Conservation (phyloP, 306 rosid genomes). For the Quercus aquifolioides region DNA sequence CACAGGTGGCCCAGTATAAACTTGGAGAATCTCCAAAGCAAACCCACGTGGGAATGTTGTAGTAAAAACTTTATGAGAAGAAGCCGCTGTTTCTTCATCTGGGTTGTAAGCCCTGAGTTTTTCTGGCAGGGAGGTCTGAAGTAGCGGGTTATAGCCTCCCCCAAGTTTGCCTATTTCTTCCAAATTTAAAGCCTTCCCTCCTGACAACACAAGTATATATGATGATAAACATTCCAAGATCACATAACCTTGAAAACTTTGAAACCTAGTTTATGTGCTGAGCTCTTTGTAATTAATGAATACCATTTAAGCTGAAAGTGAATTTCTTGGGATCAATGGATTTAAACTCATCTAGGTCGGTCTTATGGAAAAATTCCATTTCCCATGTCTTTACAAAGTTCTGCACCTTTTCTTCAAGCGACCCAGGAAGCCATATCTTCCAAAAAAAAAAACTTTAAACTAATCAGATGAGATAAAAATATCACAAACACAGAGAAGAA, state of each 20-base stretch:
- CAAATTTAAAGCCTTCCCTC: conserved; percentile 34
- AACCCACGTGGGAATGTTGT: conserved; percentile 69
- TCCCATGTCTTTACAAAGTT: conserved; percentile 57
- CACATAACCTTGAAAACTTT: neutral
- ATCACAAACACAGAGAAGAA: neutral
- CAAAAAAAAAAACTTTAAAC: neutral
- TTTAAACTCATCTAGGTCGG: conserved; percentile 26
- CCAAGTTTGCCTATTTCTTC: conserved; percentile 50
- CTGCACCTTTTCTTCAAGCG: conserved; percentile 61
- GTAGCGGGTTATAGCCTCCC: conserved; percentile 55
- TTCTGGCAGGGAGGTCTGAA: conserved; percentile 54
- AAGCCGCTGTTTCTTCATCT: conserved; percentile 45
- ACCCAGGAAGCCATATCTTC: conserved; percentile 66
- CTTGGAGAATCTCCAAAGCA: conserved; percentile 53
- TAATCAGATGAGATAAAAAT: neutral
- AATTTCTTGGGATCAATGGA: conserved; percentile 43
- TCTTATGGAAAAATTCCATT: conserved; percentile 55
- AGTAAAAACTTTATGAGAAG: conserved; percentile 43
- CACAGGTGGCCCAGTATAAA: conserved; percentile 56
- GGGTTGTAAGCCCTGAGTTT: conserved; percentile 46
- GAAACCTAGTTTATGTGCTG: neutral
- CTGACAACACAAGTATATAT: conserved; percentile 13
- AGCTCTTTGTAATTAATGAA: neutral
- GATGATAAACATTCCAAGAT: neutral
- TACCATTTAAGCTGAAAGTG: conserved; percentile 57